Percentiles rank a stretch among this genome's conserved stretches.
phyloP scores from a whole-genome alignment of 1,139 yeast species.

The Suhomyces taliae region DNA sequence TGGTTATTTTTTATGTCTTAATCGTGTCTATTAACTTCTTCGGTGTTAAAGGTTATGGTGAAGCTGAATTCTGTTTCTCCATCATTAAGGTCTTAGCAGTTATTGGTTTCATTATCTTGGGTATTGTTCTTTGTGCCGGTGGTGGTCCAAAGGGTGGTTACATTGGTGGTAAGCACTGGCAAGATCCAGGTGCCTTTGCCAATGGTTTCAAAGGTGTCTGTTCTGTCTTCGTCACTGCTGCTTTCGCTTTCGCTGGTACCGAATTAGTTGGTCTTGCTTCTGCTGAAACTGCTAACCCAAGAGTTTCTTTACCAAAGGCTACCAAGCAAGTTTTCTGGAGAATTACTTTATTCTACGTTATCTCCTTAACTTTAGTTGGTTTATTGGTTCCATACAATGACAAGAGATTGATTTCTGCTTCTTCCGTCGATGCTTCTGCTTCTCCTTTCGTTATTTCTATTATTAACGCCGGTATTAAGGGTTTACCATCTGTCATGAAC shows the following conservation, averaged over 20 bases:
- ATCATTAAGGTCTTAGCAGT: constrained; percentile 37
- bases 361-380: constrained; percentile 61
- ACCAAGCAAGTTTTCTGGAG: constrained; percentile 76
- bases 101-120: constrained; percentile 41
- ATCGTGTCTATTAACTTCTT: constrained; percentile 35
- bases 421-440: constrained; percentile 56
- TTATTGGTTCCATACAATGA: constrained; percentile 66
- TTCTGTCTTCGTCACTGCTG: constrained; percentile 43
- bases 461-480: constrained; percentile 24
- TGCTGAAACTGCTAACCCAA: constrained; percentile 45
- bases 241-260: constrained; percentile 43
- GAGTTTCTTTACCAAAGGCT: constrained; percentile 65
- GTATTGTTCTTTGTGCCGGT: constrained; percentile 41
- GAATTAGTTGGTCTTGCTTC: constrained; percentile 53
- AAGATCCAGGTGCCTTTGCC: constrained; percentile 42
- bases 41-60: constrained; percentile 47
- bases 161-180: constrained; percentile 52
- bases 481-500: constrained; percentile 27
- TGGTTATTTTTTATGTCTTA: constrained; percentile 37
- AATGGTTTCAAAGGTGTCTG: constrained; percentile 46
- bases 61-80: constrained; percentile 44
- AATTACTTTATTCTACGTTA: constrained; percentile 61
- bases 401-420: constrained; percentile 44
- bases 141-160: constrained; percentile 37
- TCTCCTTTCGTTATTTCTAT: constrained; percentile 70